These are phyloP conservation scores for Fusarium metavorans DNA, from an alignment of 2,329 filamentous ascomycete species.

Conservation along the genomic window DNA sequence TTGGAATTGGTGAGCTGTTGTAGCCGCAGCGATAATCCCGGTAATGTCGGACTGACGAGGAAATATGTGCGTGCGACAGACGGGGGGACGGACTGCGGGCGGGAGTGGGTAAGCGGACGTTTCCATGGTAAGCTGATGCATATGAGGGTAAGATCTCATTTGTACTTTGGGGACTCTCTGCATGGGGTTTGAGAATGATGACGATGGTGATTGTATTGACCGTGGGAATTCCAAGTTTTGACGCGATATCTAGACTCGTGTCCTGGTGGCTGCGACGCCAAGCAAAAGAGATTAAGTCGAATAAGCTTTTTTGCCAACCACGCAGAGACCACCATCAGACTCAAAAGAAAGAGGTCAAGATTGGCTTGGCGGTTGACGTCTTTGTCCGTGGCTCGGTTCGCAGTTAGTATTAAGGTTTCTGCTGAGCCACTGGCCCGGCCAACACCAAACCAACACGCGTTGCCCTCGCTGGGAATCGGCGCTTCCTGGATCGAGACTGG, in stretches of 20 bases:
- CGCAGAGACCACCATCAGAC: not conserved
- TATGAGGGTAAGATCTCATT: not conserved
- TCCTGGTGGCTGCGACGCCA: not conserved
- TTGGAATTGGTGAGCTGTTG: conserved; percentile 6
- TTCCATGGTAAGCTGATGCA: not conserved
- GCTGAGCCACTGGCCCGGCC: not conserved
- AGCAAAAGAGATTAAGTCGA: not conserved
- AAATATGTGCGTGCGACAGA: not conserved
- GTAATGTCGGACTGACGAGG: conserved; percentile 18
- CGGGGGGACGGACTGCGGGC: not conserved
- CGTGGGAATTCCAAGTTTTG: not conserved
- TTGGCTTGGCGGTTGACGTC: not conserved
- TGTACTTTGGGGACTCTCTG: not conserved
- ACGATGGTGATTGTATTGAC: not conserved
- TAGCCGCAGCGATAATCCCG: conserved; percentile 6
- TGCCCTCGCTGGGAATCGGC: conserved; percentile 17
- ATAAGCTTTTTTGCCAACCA: conserved; percentile 7
- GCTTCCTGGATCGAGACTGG: conserved; percentile 26
- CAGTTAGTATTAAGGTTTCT: not conserved
- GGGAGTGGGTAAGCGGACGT: not conserved
- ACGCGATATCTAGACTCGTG: not conserved
- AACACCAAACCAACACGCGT: not conserved
- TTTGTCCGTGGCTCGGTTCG: not conserved
- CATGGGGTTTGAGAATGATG: not conserved
- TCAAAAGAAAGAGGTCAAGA: not conserved